Conservation (phyloP, 257 asterid species). For the Fraxinus pennsylvanica region DNA sequence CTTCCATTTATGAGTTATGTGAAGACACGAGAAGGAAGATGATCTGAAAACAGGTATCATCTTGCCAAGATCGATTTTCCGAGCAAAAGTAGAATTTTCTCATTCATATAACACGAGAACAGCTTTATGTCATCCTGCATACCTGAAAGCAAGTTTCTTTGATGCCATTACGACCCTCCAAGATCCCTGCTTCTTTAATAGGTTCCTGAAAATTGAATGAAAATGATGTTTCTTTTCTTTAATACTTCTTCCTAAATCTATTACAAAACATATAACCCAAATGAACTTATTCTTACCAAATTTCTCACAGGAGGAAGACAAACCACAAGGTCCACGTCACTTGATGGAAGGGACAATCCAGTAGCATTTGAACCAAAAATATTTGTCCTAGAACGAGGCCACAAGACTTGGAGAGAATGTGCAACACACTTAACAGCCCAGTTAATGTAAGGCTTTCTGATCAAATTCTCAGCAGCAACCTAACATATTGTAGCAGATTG, state of each 20-base stretch:
- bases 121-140: constrained; percentile 23
- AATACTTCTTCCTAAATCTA: background rate
- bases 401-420: constrained; percentile 93
- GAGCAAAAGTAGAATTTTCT: constrained; percentile 8
- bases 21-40: background rate
- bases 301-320: constrained; percentile 98
- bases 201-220: constrained; percentile 67
- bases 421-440: constrained; percentile 99
- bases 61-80: background rate
- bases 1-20: background rate
- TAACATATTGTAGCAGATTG: constrained; percentile 31
- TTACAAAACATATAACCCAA: background rate
- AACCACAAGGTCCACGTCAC: constrained; percentile 98
- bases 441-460: constrained; percentile 82
- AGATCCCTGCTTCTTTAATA: constrained; percentile 97
- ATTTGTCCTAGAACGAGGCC: constrained; percentile 99
- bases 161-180: constrained; percentile 99
- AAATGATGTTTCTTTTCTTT: constrained; percentile 6
- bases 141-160: constrained; percentile 99
- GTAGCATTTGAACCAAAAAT: constrained; percentile 94
- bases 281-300: constrained; percentile 63
- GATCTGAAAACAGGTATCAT: background rate
- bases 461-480: constrained; percentile 92
- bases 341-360: constrained; percentile 93
- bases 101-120: background rate